These are phyloP conservation scores for Spathaspora hagerdaliae DNA, from an alignment of 805 yeast species.

Conservation along the genomic window DNA sequence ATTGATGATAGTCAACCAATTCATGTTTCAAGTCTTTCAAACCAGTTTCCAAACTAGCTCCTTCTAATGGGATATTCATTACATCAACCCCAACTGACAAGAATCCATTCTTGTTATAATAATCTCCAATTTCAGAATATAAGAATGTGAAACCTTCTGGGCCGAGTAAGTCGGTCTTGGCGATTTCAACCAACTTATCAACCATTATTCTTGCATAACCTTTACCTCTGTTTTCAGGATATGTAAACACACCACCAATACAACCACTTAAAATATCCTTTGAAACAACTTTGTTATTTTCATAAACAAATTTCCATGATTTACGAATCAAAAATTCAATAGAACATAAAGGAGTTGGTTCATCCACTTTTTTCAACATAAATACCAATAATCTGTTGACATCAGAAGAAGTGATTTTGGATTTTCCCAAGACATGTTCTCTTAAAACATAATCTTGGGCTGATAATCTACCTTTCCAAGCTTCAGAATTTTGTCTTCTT, in stretches of 20 bases:
- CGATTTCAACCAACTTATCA: slow-evolving; percentile 27
- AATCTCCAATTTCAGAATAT: slow-evolving; percentile 43
- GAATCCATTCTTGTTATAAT: slow-evolving; percentile 35
- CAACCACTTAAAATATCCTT: slow-evolving; percentile 27
- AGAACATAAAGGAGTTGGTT: slow-evolving; percentile 22
- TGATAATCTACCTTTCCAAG: slow-evolving; percentile 36
- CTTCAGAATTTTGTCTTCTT: slow-evolving; percentile 26
- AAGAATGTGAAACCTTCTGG: slow-evolving; percentile 32
- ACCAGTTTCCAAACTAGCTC: neutral
- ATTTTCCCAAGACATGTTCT: slow-evolving; percentile 27
- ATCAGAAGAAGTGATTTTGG: slow-evolving; percentile 11
- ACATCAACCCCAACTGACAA: slow-evolving; percentile 34
- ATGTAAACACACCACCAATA: slow-evolving; percentile 40
- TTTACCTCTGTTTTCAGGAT: slow-evolving; percentile 30
- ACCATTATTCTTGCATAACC: slow-evolving; percentile 39
- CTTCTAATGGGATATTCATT: slow-evolving; percentile 16
- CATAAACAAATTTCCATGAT: slow-evolving; percentile 19
- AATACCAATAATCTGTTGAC: slow-evolving; percentile 10
- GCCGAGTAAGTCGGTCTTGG: slow-evolving; percentile 20
- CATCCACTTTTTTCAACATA: slow-evolving; percentile 13
- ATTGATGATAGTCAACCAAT: slow-evolving; percentile 26
- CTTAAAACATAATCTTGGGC: slow-evolving; percentile 30
- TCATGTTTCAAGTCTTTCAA: slow-evolving; percentile 4
- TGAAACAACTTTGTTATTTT: slow-evolving; percentile 12
- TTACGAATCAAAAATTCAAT: slow-evolving; percentile 32